Conservation (phyloP, 148 eudicot genomes). For the Heliosperma pusillum region DNA sequence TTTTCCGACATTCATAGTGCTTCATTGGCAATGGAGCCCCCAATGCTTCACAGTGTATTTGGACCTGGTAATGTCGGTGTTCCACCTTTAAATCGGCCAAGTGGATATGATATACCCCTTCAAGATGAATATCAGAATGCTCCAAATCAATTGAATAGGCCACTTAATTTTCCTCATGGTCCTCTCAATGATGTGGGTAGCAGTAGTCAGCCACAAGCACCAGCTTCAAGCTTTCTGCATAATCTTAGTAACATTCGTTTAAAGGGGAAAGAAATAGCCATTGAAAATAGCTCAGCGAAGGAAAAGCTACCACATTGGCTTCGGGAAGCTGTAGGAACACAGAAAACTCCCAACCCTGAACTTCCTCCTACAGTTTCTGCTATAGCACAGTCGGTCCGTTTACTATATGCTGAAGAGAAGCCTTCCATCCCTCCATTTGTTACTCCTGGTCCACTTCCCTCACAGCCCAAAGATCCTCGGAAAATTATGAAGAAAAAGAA, state of each 20-base stretch:
- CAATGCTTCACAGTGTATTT: conserved; percentile 39
- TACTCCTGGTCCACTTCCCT: conserved; percentile 66
- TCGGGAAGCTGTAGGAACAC: conserved; percentile 73
- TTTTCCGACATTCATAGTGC: conserved; percentile 43
- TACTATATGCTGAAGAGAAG: conserved; percentile 63
- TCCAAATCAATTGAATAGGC: conserved; percentile 39
- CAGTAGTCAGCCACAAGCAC: conserved; percentile 23
- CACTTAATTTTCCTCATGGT: conserved; percentile 31
- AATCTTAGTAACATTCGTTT: conserved; percentile 25
- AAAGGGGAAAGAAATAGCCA: conserved; percentile 53
- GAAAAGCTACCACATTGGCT: conserved; percentile 96
- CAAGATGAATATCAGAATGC: conserved; percentile 34
- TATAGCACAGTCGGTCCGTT: conserved; percentile 75
- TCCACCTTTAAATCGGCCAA: conserved; percentile 34
- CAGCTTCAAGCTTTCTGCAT: conserved; percentile 28
- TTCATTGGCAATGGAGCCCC: conserved; percentile 43
- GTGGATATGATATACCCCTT: conserved; percentile 33
- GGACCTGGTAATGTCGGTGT: conserved; percentile 36
- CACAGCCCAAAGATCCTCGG: conserved; percentile 78
- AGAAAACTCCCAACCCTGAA: conserved; percentile 45
- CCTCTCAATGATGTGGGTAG: conserved; percentile 25
- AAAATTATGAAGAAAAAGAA: conserved; percentile 46
- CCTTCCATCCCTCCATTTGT: conserved; percentile 81
- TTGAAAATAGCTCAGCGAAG: conserved; percentile 42
- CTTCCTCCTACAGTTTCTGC: conserved; percentile 86